Evolutionary conservation across 1,139 yeast genomes (phyloP), one percentile per base, ranked within the genome.

Genomic region (Geotrichum europaeum): DNA sequence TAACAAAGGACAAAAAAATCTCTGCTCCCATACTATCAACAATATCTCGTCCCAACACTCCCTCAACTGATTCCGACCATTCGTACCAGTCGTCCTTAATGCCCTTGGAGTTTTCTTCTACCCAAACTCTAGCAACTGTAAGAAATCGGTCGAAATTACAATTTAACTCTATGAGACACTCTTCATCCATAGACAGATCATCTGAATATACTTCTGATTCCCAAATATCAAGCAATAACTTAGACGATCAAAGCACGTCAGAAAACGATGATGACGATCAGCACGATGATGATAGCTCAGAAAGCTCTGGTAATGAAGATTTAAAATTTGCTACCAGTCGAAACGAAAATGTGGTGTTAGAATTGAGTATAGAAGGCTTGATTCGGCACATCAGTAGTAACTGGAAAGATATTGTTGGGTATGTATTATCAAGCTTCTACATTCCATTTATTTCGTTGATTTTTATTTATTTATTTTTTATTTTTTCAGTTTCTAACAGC

Each of bases 291-390:
- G 58, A 52, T 36, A 40, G 56, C 15, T 57, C 59, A 20, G 50
- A 32, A 12, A 50, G 59, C 30, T 51, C 36, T n/a, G 71, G 68
- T 49, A 67, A 66, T 54, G 73, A 72, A 51, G 74, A 71, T 57
- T 63, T 72, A 32, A 66, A 69, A 13, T 63, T 67, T 24, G 92
- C 92, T 0, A 83, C 88, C 22, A 81, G 85, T 13, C 81, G 82
- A 64, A 87, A 86, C 66, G 90, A 90, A 4, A 86, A 91, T n/a
- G 83, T 86, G n/a, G 86, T 94, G 1, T 76, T 94, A 76, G 99
- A 94, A 72, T 75, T 94, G 62, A 94, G 87, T 68, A 76, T 90
- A 69, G 86, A 86, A 67, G 91, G 97, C 22, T 82, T 80, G 51
- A 84, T 94, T n/a, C 81, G 83, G 59, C 89, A 88, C 71, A 72